phyloP scores from a whole-genome alignment of 768 basidiomycete species.

The Boletus vinaceobasis region DNA sequence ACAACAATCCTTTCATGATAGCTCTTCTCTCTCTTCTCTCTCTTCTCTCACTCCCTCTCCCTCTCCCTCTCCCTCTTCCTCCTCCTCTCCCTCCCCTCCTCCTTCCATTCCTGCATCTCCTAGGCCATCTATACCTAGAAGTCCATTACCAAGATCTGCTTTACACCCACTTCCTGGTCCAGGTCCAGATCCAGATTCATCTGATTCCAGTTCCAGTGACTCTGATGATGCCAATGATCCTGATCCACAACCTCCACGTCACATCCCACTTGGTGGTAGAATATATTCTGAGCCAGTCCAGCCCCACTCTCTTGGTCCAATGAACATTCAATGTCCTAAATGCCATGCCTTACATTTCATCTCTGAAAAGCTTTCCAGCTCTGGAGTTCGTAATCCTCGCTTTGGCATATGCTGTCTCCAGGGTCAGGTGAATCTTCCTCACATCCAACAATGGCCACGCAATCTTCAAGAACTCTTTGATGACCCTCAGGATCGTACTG shows the following conservation, averaged over 20 bases:
- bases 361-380: conserved; percentile 5
- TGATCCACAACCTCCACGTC: neutral
- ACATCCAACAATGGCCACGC: neutral
- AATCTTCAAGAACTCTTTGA: accelerated
- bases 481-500: neutral
- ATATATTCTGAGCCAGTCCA: conserved; percentile 12
- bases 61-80: too few relatives aligned
- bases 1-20: too few relatives aligned
- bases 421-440: neutral
- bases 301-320: neutral
- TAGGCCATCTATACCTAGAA: too few relatives aligned
- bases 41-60: too few relatives aligned
- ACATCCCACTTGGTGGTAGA: conserved; percentile 8
- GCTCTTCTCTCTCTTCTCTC: too few relatives aligned
- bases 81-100: too few relatives aligned
- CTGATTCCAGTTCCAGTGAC: too few relatives aligned
- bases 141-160: too few relatives aligned
- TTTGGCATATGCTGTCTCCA: neutral
- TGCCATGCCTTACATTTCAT: conserved; percentile 8
- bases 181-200: too few relatives aligned
- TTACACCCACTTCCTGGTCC: too few relatives aligned
- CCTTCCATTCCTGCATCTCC: too few relatives aligned
- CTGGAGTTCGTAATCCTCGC: neutral
- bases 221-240: too few relatives aligned
- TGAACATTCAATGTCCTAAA: neutral